Base-by-base conservation (phyloP, 2,329 filamentous ascomycete species). In the Clonostachys rosea region DNA sequence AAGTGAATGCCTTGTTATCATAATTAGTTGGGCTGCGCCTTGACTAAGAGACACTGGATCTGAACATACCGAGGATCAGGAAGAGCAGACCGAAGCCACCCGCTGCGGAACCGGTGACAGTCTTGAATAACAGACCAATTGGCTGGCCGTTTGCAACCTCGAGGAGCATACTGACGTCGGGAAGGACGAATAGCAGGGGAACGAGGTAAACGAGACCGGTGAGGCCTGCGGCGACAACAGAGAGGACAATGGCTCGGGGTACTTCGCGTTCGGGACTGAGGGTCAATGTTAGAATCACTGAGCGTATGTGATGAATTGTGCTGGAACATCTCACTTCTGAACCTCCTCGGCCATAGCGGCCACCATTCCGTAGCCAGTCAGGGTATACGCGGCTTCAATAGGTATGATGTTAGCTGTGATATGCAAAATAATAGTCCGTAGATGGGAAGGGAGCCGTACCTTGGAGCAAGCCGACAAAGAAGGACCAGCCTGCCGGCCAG, bases 21-120 rank as follows among this genome's bases (percentile, higher is more conserved):
- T 30, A 5, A 30, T 30, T 30, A 30, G 24, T 3, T 30, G 9
- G 24, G 24, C 10, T 30, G 9, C 9, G 24, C 24, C 24, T 30
- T 30, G 24, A 30, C 24, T 4, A 30, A 10, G 24, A 30, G 8
- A 10, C 1, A 10, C 2, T 30, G 24, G 1, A 10, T 10, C 3
- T 30, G 8, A 30, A 30, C 24, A 30, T 30, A 30, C 24, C 86
- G 20, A 91, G 74, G 54, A 92, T 82, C 3, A 91, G 69, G 64
- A 91, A 87, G 13, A 91, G 73, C 6, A 91, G 73, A 0, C 84
- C 86, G 53, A 92, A 90, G 1, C 87, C 88, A 20, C 86, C 88
- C 6, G 72, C 81, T 2, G 84, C 75, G 17, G 84, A 87, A 2
- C 87, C 87, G 0, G 87, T 91, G 10, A 83, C 87, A 0, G 72